Base-by-base conservation (phyloP, 2,329 filamentous ascomycete species). In the Fusarium sp. region DNA sequence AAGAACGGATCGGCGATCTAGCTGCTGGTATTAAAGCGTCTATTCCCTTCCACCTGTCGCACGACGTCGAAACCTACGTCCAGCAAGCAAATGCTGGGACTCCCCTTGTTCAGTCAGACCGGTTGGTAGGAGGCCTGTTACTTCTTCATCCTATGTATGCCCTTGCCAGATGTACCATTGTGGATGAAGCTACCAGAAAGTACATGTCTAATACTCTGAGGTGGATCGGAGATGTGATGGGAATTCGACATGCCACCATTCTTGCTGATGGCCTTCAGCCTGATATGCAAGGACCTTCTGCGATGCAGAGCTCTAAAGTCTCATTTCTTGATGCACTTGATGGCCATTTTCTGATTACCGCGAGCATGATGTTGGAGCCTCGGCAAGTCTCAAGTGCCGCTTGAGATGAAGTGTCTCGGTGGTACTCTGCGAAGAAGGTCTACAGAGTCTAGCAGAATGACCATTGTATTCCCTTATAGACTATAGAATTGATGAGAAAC, bases 341-440 rank as follows among this genome's bases (percentile, higher is more conserved):
- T n/a, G 63, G 63, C 7, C 63, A 65, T 38, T 66, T 65, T 4
- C 22, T 66, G 5, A 66, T 66, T 3, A 66, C 61, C 1, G 63
- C 63, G 2, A 66, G 63, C 7, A 66, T 66, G 63, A 50, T 65
- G 61, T 25, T 64, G 17, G 44, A 65, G 25, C 62, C 62, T 7
- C 17, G 7, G 2, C 18, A 49, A 33, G 22, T 33, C 2, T 2
- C 14, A 17, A 2, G 20, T 12, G 18, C 22, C 7, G 13, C 4
- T 53, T 29, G 25, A 4, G 2, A 15, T 52, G 18, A 12, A 17
- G 12, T 27, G 22, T 1, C 22, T 27, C 8, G 4, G 13, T 1
- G 1, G 9, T n/a, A 3, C 22, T 20, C 31, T 35, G n/a, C 8
- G 1, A 0, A 7, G 10, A 10, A 14, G 15, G 15, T 50, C 5